Evolutionary conservation across 2,329 filamentous ascomycete genomes (phyloP).

Genomic region (Sphaerostilbella broomeana): DNA sequence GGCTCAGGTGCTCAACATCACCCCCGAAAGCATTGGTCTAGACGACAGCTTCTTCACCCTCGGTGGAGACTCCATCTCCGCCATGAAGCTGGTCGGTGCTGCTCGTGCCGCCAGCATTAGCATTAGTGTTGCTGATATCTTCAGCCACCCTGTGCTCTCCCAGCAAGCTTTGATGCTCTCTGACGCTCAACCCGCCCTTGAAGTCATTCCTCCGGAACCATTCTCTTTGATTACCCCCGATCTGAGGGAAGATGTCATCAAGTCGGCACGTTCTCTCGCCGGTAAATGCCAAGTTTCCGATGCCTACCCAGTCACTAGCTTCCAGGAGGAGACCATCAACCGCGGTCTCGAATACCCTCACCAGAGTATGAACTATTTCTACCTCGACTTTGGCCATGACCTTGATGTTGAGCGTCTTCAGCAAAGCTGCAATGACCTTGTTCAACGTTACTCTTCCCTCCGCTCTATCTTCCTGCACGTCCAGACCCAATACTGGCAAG

Average conservation of each 20-base stretch:
- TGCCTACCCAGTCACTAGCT: background rate
- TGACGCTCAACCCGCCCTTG: too few relatives aligned
- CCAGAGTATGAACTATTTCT: background rate
- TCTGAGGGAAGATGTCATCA: too few relatives aligned
- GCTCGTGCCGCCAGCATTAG: conserved; percentile 19
- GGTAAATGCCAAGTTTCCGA: background rate
- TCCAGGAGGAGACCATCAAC: background rate
- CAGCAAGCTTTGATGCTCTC: too few relatives aligned
- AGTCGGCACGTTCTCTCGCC: background rate
- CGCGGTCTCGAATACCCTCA: background rate
- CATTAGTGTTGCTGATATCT: conserved; percentile 7
- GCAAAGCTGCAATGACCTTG: background rate
- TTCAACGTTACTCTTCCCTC: background rate
- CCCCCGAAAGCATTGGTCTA: conserved; percentile 20
- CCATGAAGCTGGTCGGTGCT: conserved; percentile 36
- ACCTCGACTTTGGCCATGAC: background rate
- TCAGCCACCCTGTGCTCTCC: too few relatives aligned
- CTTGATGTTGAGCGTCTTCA: background rate
- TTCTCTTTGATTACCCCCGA: background rate
- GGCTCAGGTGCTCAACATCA: conserved; percentile 25
- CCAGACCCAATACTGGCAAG: background rate
- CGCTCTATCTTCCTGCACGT: background rate
- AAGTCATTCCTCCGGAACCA: background rate
- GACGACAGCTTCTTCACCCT: conserved; percentile 34
- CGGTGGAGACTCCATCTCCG: conserved; percentile 38